phyloP scores from a whole-genome alignment of 2,329 filamentous ascomycete species.

The Emydomyces testavorans region DNA sequence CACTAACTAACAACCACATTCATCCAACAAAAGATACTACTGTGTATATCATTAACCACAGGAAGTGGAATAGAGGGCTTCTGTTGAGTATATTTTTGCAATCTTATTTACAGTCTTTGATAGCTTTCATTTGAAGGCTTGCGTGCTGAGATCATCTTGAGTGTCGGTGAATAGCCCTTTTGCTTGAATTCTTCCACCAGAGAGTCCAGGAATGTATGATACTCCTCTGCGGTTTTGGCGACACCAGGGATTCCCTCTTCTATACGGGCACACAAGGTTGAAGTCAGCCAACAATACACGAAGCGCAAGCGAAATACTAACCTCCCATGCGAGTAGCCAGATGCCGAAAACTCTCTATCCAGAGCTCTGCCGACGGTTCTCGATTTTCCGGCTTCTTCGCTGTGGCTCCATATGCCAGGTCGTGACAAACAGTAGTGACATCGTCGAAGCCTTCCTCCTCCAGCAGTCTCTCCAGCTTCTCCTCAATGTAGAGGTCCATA shows the following conservation, averaged over 20 bases:
- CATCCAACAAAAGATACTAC: too few species aligned
- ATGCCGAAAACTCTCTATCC: not conserved
- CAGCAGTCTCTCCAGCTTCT: not conserved
- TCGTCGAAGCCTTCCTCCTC: not conserved
- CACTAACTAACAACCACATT: too few species aligned
- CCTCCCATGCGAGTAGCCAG: not conserved
- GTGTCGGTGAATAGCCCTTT: not conserved
- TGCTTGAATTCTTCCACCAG: not conserved
- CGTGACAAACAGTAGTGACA: not conserved
- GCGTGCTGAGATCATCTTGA: not conserved
- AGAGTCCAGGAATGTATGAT: not conserved
- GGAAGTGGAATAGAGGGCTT: too few species aligned
- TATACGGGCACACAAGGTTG: not conserved
- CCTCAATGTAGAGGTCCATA: not conserved
- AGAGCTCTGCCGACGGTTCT: not conserved
- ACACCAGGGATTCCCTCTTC: not conserved
- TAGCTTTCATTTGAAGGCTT: too few species aligned
- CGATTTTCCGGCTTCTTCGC: not conserved
- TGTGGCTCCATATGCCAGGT: not conserved
- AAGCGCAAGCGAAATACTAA: not conserved
- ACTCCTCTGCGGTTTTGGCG: not conserved
- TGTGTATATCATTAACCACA: too few species aligned
- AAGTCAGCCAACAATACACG: not conserved
- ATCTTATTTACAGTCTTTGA: too few species aligned
- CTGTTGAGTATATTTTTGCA: too few species aligned